Conservation (phyloP, 2,329 filamentous ascomycete genomes). For the Akanthomyces uredinophilus region DNA sequence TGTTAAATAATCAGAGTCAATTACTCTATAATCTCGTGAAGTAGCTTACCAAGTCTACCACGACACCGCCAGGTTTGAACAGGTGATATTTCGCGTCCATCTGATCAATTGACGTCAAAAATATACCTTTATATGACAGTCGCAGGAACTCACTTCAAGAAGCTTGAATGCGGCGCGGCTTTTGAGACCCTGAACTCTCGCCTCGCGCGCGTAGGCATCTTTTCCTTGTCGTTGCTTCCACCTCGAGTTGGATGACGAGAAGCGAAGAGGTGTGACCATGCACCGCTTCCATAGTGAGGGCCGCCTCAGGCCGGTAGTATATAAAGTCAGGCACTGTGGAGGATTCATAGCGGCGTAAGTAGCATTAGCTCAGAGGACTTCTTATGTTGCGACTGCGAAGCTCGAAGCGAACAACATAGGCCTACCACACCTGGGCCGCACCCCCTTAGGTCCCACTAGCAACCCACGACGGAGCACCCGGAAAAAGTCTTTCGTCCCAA, state of each 20-base stretch:
- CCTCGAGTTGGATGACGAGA: slow-evolving; percentile 32
- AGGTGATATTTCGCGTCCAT: slow-evolving; percentile 78
- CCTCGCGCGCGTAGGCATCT: slow-evolving; percentile 69
- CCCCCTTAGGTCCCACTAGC: neutral
- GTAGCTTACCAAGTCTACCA: slow-evolving; percentile 73
- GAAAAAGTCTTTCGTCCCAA: no score
- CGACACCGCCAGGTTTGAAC: slow-evolving; percentile 74
- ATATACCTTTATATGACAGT: neutral
- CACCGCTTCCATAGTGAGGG: neutral
- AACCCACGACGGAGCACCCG: neutral
- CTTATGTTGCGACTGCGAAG: neutral
- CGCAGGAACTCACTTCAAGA: slow-evolving; percentile 56
- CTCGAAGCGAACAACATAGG: neutral
- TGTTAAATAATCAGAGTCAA: slow-evolving; percentile 25
- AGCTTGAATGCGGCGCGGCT: slow-evolving; percentile 93
- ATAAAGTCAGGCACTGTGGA: neutral
- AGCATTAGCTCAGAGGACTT: neutral
- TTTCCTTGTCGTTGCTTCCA: slow-evolving; percentile 77
- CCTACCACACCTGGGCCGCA: neutral
- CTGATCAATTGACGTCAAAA: slow-evolving; percentile 35
- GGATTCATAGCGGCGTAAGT: neutral
- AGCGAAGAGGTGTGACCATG: neutral
- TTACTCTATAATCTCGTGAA: neutral
- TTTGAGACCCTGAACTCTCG: slow-evolving; percentile 74
- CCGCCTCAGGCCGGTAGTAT: neutral